Evolutionary conservation across 345 rosid genomes (phyloP), one percentile per base, ranked within the genome.

Genomic region (Garcia nutans): DNA sequence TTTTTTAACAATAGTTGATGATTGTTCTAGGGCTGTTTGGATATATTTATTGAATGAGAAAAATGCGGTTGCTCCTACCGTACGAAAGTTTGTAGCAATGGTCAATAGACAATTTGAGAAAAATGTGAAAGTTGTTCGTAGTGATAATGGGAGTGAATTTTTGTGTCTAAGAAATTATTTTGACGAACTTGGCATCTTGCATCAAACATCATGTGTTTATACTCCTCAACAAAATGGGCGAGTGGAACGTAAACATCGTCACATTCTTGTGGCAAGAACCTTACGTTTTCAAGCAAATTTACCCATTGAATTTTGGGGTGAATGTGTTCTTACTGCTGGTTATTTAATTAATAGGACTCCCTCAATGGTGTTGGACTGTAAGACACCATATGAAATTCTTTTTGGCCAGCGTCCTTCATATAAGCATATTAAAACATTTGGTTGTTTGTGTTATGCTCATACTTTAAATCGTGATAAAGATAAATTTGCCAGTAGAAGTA

Each of bases 1-100:
- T 70, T 78, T 82, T 56, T 37, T 74, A 0, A 2, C 73, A 0
- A 54, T 74, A 3, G 76, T 81, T 4, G 84, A 81, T 81, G 84
- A 81, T 81, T 74, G 13, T 54, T 58, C 72, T 3, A 33, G 72
- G 0, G 72, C 33, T 1, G 45, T 49, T 0, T 77, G 76, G 78
- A 23, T 71, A 12, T 78, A 82, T 52, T 75, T 74, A 7, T n/a
- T 78, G n/a, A 17, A 6, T 17, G 65, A 65, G 5, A 82, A 82
- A 49, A 10, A 2, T 0, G 74, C 71, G 8, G 84, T 74, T 5
- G 16, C 3, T 0, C 0, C 2, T 5, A 16, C 60, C 6, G 0
- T 78, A 16, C 1, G 7, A 9, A 26, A 23, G 10, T 81, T 81
- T 23, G 3, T 23, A 13, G 44, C 42, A 3, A 22, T 72, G 74